Base-by-base conservation (phyloP, 306 rosid genomes). In the Cucurbita moschata region DNA sequence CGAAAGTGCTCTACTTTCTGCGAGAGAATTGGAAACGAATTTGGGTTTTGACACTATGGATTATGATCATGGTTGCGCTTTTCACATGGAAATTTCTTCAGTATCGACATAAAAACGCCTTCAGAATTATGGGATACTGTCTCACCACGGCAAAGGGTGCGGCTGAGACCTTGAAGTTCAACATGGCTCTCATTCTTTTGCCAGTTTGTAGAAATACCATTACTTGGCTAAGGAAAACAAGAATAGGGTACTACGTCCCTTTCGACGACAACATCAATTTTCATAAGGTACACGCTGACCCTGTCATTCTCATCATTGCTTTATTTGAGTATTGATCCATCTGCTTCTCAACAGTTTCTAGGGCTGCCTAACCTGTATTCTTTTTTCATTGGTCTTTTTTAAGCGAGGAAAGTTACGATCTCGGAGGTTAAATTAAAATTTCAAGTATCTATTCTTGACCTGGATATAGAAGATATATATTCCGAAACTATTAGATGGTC, bases 241-340 rank as follows among this genome's bases (percentile, higher is more conserved):
- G 77, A 84, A 71, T 91, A 43, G 85, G 87, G 9, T 73, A 74
- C 77, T 50, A 80, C 77, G 74, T 95, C 62, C 99, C 99, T 68
- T 95, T 95, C 77, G 96, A 95, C 77, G 99, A 95, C 90, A 95
- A 91, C 82, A 95, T 95, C 82, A 95, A 95, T 86, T 89, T 95
- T 81, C 99, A 95, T 70, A 95, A 95, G 99, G 99, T 95, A 84
- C 76, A 75, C 58, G 21, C 40, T 74, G 68, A 23, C 38, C 62
- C 52, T 46, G 50, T 38, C 13, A 14, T 43, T 44, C 23, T 63
- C 35, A 39, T 71, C 42, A 52, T 26, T 14, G 57, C 12, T 65
- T 35, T 60, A 9, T 66, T 42, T 64, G 43, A 40, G 35, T 30
- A 30, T 30, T 30, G 35, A 30, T 30, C 35, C 35, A 30, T 30